Evolutionary conservation across 306 rosid genomes (phyloP), one percentile per base, ranked within the genome.

Genomic region (Vigna unguiculata): DNA sequence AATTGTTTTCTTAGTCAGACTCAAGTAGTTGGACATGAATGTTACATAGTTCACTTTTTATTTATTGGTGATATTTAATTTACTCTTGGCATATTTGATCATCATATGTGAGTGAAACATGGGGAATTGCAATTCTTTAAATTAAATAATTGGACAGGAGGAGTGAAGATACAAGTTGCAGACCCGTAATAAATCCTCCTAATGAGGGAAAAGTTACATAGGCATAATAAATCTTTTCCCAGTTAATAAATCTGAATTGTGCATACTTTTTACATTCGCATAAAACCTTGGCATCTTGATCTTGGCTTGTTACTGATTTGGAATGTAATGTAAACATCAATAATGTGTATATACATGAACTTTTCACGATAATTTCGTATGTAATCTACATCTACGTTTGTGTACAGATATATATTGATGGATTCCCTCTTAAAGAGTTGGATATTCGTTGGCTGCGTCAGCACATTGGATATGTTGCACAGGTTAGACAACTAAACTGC

Each of bases 381-480:
- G 25, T 49, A 34, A 41, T 60, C 46, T 28, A 19, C 2, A 34
- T 64, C 38, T 30, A 36, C 5, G 22, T 71, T 72, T 63, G 22
- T 82, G 46, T 78, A 72, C 92, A 93, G 96, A 86, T 93, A 80
- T 87, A 66, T 77, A 81, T 93, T 66, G 97, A 91, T 82, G 97
- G 96, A 19, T 76, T 71, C 72, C 86, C 97, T 69, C 88, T 93
- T 28, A 77, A 68, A 85, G 93, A 87, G 70, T 82, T 93, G 82
- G 97, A 93, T 24, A 73, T 91, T 78, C 68, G 79, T 78, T 93
- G 98, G 98, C 89, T 91, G 91, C 86, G 98, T 78, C 90, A 91
- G 81, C 87, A 89, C 74, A 85, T 93, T 9, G 97, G 98, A 80
- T 90, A 70, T 72, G 91, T 91, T 57, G 87, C 93, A 47, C 98